Evolutionary conservation across 768 basidiomycete species (phyloP).

Genomic region (Chalciporus piperatus): DNA sequence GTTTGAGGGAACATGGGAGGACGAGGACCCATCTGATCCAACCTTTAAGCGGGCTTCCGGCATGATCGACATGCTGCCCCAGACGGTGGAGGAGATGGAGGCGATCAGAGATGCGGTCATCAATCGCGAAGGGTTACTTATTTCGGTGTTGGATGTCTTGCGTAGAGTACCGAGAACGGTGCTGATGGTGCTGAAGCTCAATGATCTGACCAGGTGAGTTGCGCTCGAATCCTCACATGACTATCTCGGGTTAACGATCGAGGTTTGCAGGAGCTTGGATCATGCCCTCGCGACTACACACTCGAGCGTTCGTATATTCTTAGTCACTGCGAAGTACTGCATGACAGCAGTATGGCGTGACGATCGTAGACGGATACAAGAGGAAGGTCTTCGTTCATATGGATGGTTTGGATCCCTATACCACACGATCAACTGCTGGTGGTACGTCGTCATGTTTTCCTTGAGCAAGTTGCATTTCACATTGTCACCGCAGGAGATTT

Average conservation of each 20-base stretch:
- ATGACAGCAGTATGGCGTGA: constrained; percentile 75
- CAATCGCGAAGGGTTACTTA: constrained; percentile 75
- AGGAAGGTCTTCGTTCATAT: constrained; percentile 46
- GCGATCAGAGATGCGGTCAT: constrained; percentile 81
- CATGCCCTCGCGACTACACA: constrained; percentile 85
- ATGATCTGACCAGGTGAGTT: constrained; percentile 74
- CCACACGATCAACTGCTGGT: constrained; percentile 66
- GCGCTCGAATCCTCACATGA: neutral
- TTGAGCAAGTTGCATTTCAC: constrained; percentile 1
- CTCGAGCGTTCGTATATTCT: constrained; percentile 82
- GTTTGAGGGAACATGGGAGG: constrained; percentile 59
- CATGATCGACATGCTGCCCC: constrained; percentile 71
- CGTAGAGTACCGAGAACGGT: constrained; percentile 82
- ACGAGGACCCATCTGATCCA: constrained; percentile 32
- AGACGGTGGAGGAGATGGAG: constrained; percentile 75
- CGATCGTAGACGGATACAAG: constrained; percentile 52
- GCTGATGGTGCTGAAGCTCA: constrained; percentile 81
- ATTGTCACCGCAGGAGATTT: constrained; percentile 48
- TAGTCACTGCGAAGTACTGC: constrained; percentile 90
- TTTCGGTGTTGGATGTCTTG: constrained; percentile 85
- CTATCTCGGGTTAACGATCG: neutral
- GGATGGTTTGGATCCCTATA: constrained; percentile 46
- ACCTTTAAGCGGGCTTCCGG: constrained; percentile 62
- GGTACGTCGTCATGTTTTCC: constrained; percentile 44
- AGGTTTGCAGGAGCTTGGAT: constrained; percentile 65